Evolutionary conservation across 2,329 filamentous ascomycete species (phyloP), one percentile per base, ranked within the genome.

Genomic region (Hymenoscyphus albidus): DNA sequence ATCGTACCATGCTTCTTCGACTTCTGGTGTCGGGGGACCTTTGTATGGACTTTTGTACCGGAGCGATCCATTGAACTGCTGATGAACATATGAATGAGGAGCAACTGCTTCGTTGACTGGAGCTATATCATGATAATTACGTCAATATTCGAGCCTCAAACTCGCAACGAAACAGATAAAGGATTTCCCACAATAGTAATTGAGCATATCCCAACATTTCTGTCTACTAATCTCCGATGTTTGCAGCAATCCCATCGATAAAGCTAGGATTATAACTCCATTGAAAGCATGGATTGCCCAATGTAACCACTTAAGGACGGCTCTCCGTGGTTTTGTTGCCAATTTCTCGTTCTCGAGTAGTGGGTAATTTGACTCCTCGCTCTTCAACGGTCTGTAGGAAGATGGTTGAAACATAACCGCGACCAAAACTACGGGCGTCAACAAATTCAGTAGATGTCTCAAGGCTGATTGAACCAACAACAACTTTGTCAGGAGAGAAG

Each of bases 161-260:
- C 42, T 7, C 18, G n/a, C 14, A 48, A 7, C 5, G 14, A 7
- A 7, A 48, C 18, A 48, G 16, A 18, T 9, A 7, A 18, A 3
- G 42, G 42, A 18, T 48, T 48, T 48, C 42, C 31, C 54, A 56
- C 54, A 56, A 35, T 56, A 56, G 32, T 35, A 31, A 35, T 56
- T 56, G 54, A 56, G 31, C 32, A 31, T 56, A 31, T 56, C 54
- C 22, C 22, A 56, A 56, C 22, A 56, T n/a, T 18, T 18, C n/a
- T 48, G 16, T 18, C 42, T 16, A 18, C 42, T 18, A 5, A 48
- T 4, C 18, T 48, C 16, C 42, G 42, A 18, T 16, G 42, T 48
- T 48, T 18, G 5, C 42, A 48, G 42, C 10, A 48, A n/a, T 48
- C 42, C 42, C 6, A 48, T 5, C 6, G 42, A 48, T n/a, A 48